A percentile compares a stretch with the other conserved stretches of the same genome.
These are phyloP conservation scores for Ogataea methanolica DNA, from an alignment of 805 yeast genomes.

Conservation along the genomic window DNA sequence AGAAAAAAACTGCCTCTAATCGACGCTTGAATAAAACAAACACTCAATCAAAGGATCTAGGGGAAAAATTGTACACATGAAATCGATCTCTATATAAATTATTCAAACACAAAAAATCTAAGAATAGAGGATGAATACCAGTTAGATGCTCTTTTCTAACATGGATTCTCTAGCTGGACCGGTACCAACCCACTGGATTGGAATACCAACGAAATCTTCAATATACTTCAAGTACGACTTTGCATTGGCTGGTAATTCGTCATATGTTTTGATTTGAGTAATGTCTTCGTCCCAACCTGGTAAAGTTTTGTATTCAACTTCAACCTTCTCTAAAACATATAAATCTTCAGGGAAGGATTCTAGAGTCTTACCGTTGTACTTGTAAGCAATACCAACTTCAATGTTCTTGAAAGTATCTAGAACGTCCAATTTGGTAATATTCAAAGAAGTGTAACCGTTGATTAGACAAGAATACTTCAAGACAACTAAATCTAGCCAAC, in stretches of 20 bases:
- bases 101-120: too few relatives aligned
- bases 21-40: too few relatives aligned
- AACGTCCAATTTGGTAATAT: conserved; percentile 94
- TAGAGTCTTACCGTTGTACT: conserved; percentile 68
- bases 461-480: conserved; percentile 85
- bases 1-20: too few relatives aligned
- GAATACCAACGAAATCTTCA: conserved; percentile 79
- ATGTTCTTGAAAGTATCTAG: conserved; percentile 86
- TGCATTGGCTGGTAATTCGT: conserved; percentile 84
- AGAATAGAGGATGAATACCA: too few relatives aligned
- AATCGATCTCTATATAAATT: too few relatives aligned
- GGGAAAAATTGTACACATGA: too few relatives aligned
- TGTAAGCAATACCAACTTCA: conserved; percentile 81
- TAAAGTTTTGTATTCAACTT: conserved; percentile 83
- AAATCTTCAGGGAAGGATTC: conserved; percentile 92
- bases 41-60: too few relatives aligned
- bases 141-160: conserved; percentile 48
- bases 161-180: conserved; percentile 96
- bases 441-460: conserved; percentile 92
- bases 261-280: conserved; percentile 61
- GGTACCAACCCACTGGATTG: conserved; percentile 96
- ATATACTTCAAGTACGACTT: conserved; percentile 78
- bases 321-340: conserved; percentile 75
- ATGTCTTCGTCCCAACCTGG: conserved; percentile 95
- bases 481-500: conserved; percentile 97